Evolutionary conservation across 164 flowering plant species (phyloP).

Genomic region (Magnolia sinica): DNA sequence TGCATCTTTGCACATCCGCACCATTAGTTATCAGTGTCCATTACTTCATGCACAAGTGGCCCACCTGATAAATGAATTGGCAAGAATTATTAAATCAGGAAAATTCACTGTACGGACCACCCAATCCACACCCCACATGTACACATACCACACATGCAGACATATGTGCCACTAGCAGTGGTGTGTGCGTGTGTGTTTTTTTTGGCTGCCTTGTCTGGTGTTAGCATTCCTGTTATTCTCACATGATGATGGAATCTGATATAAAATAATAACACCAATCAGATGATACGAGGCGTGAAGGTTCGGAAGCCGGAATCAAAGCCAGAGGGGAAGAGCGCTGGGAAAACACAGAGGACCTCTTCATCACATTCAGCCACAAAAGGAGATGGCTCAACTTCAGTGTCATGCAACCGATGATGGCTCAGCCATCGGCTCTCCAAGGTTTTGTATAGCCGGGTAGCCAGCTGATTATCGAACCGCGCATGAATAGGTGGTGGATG

Average conservation of each 20-base stretch:
- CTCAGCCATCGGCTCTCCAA: not conserved
- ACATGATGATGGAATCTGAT: not conserved
- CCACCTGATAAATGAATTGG: no score
- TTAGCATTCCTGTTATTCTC: not conserved
- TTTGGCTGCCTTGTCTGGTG: not conserved
- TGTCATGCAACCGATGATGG: constrained; percentile 1
- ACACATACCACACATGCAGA: not conserved
- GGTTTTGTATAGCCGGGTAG: no score
- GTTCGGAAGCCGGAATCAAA: constrained; percentile 57
- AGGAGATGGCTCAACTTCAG: not conserved
- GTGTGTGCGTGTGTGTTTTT: not conserved
- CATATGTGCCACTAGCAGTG: not conserved
- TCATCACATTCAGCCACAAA: constrained; percentile 2
- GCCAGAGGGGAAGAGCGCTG: constrained; percentile 36
- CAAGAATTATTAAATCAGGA: no score
- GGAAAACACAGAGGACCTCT: constrained; percentile 36
- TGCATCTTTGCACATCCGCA: no score
- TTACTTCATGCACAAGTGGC: no score
- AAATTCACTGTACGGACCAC: no score
- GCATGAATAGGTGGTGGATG: not conserved
- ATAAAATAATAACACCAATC: constrained; percentile 2
- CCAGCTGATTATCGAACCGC: no score
- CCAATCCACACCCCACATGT: no score
- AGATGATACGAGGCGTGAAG: constrained; percentile 91
- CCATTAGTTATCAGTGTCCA: no score